Evolutionary conservation across 78 protist genomes (phyloP), one percentile per base, ranked within the genome.

Genomic region (Creolimax fragrantissima): DNA sequence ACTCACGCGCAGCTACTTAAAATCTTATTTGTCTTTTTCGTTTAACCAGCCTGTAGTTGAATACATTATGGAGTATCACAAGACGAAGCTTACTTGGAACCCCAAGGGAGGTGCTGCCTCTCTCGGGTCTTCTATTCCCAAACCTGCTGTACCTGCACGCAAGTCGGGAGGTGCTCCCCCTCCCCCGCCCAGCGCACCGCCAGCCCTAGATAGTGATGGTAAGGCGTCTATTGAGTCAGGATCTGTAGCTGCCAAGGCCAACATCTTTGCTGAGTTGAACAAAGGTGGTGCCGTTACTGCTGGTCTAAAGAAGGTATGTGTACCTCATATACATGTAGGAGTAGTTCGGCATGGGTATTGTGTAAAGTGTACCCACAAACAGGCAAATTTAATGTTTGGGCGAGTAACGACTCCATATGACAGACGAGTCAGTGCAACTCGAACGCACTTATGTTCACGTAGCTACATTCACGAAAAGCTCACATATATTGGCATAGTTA

Each of bases 261-360:
- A 92, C 5, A 93, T 96, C n/a, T 95, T 96, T 42, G 88, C 93
- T 35, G 91, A 42, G 44, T 58, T 96, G 36, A 92, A 86, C 81
- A 67, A 95, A 93, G 98, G 98, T 43, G 95, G 91, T 43, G 95
- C 37, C 88, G 89, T 97, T 84, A 96, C 96, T 17, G 3, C 91
- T 58, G 74, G 74, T 58, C 74, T 58, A 17, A 58, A 58, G 74
- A 24, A 0, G 74, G 74, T 58, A 58, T 58, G 24, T 1, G n/a
- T n/a, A n/a, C n/a, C n/a, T n/a, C n/a, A n/a, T n/a, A n/a, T n/a
- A n/a, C n/a, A n/a, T n/a, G n/a, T n/a, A n/a, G n/a, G n/a, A n/a
- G n/a, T n/a, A n/a, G n/a, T n/a, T n/a, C n/a, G n/a, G n/a, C n/a
- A n/a, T n/a, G n/a, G n/a, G n/a, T n/a, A n/a, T n/a, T n/a, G n/a